Conservation (phyloP, 2,329 filamentous ascomycete genomes). For the Hysterium pulicare region DNA sequence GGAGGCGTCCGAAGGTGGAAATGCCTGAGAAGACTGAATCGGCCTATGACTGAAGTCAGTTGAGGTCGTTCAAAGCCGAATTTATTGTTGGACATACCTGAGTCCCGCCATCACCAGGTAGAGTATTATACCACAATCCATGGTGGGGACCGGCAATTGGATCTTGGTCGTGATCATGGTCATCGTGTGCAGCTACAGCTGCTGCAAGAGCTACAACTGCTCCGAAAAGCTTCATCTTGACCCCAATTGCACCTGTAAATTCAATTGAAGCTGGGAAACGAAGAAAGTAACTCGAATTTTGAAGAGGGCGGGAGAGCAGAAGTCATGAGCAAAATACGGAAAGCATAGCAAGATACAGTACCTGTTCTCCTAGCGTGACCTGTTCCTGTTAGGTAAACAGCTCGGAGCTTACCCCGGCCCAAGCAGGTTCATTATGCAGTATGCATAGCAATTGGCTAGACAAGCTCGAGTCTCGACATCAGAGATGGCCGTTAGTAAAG, state of each 20-base stretch:
- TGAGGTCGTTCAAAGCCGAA: not conserved
- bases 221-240: slow-evolving; percentile 26
- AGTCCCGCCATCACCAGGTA: slow-evolving; percentile 80
- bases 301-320: slow-evolving; percentile 12
- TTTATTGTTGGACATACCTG: slow-evolving; percentile 54
- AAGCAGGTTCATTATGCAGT: slow-evolving; percentile 19
- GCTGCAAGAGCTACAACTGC: slow-evolving; percentile 42
- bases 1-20: slow-evolving; percentile 76
- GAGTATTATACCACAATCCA: slow-evolving; percentile 75
- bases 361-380: slow-evolving; percentile 18
- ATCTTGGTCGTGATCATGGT: slow-evolving; percentile 56
- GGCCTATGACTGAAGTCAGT: slow-evolving; percentile 51
- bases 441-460: slow-evolving; percentile 19
- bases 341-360: slow-evolving; percentile 6
- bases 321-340: slow-evolving; percentile 18
- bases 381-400: slow-evolving; percentile 32
- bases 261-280: slow-evolving; percentile 1
- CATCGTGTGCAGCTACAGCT: slow-evolving; percentile 57
- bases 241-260: not conserved
- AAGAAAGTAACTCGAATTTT: slow-evolving; percentile 2
- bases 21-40: slow-evolving; percentile 88
- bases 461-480: not conserved
- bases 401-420: slow-evolving; percentile 26
- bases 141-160: slow-evolving; percentile 66
- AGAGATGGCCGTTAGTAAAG: not conserved